A percentile compares a stretch with the other conserved stretches of the same genome.
Evolutionary conservation across 2,329 filamentous ascomycete genomes (phyloP).

Genomic region (Arthrinium phaeospermum): DNA sequence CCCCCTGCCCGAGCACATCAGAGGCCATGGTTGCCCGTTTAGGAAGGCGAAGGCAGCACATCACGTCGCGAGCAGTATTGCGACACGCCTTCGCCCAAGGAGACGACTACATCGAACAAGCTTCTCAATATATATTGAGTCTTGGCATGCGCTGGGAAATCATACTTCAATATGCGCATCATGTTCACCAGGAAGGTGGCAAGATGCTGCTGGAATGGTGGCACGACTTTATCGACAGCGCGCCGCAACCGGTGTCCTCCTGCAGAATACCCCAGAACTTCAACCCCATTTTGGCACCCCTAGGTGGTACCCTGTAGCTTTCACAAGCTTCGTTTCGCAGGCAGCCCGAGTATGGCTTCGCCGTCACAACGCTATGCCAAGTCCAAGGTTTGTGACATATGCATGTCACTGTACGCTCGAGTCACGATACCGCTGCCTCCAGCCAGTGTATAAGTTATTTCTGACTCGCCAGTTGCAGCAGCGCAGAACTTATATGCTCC

Average conservation of each 20-base stretch:
- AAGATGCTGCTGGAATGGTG: not conserved
- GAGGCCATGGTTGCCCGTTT: not conserved
- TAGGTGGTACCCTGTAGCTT: not conserved
- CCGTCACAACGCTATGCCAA: not conserved
- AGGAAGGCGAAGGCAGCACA: not conserved
- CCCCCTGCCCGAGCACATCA: not conserved
- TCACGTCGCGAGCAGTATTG: not conserved
- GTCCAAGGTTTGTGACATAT: conserved; percentile 7
- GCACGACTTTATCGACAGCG: conserved; percentile 4
- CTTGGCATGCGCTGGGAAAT: conserved; percentile 10
- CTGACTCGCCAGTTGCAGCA: not conserved
- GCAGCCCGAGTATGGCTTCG: not conserved
- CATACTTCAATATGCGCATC: conserved; percentile 10
- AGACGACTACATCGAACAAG: not conserved
- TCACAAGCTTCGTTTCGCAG: not conserved
- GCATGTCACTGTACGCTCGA: conserved; percentile 3
- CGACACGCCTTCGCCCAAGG: not conserved
- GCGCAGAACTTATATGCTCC: not conserved
- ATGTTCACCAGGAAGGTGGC: conserved; percentile 12
- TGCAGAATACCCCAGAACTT: not conserved
- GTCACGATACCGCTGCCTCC: not conserved
- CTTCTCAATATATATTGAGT: conserved; percentile 13
- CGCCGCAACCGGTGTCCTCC: not conserved
- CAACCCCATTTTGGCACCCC: not conserved
- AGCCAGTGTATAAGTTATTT: not conserved